A percentile compares a stretch with the other conserved stretches of the same genome.
Evolutionary conservation across 306 rosid species (phyloP).

Genomic region (Alnus rubra): DNA sequence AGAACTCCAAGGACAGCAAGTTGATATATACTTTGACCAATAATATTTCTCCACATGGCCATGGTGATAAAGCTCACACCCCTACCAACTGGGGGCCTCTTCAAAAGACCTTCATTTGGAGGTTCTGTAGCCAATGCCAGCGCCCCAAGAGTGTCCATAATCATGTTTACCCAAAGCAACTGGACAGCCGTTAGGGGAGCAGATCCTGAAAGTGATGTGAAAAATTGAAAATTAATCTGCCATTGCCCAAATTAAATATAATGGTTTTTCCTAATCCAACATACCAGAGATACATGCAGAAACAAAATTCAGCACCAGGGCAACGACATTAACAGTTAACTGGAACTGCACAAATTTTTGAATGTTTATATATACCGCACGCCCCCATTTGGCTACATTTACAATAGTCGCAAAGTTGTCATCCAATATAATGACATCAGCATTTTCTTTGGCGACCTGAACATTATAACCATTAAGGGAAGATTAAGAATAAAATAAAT

Average conservation of each 20-base stretch:
- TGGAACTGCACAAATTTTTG: conserved; percentile 98
- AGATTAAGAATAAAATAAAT: conserved; percentile 9
- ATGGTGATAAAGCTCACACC: conserved; percentile 77
- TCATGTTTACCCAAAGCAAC: conserved; percentile 97
- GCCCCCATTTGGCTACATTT: conserved; percentile 92
- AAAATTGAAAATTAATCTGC: neutral
- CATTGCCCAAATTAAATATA: conserved; percentile 23
- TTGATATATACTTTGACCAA: conserved; percentile 93
- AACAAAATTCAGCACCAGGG: conserved; percentile 75
- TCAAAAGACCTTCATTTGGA: conserved; percentile 76
- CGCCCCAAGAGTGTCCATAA: conserved; percentile 99
- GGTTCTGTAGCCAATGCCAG: conserved; percentile 98
- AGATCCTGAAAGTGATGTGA: conserved; percentile 61
- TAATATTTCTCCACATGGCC: conserved; percentile 91
- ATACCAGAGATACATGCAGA: conserved; percentile 93
- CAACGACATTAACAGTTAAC: conserved; percentile 90
- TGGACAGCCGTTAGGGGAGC: conserved; percentile 98
- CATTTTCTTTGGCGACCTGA: conserved; percentile 96
- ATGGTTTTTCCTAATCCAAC: conserved; percentile 25
- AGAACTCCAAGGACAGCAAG: conserved; percentile 65
- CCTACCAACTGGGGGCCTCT: conserved; percentile 67
- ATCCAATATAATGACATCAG: conserved; percentile 88
- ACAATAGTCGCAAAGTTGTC: conserved; percentile 85
- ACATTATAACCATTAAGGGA: conserved; percentile 24
- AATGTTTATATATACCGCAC: conserved; percentile 89